phyloP scores from a whole-genome alignment of 371 early-diverging fungal species.

The Conidiobolus incongruus region DNA sequence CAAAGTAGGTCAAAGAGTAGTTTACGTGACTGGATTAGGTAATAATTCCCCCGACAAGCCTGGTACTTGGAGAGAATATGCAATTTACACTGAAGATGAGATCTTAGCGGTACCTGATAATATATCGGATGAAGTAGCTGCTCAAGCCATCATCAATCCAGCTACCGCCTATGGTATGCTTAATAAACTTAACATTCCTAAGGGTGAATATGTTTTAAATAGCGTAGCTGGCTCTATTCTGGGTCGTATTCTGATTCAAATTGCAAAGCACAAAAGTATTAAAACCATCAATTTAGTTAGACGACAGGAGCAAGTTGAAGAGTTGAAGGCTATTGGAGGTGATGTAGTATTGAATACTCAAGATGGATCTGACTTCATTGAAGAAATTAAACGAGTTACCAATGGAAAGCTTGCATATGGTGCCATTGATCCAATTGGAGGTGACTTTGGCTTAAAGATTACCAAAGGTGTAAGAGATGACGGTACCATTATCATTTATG shows the following conservation, averaged over 20 bases:
- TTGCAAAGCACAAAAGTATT: too few relatives aligned
- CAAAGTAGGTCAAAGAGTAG: too few relatives aligned
- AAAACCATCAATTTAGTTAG: background rate
- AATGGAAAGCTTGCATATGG: background rate
- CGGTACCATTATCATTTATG: background rate
- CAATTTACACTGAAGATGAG: too few relatives aligned
- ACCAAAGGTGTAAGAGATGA: background rate
- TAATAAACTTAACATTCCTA: background rate
- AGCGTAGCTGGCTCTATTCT: background rate
- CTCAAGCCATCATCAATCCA: background rate
- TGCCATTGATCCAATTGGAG: slow-evolving; percentile 2
- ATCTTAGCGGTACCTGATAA: background rate
- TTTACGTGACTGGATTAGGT: too few relatives aligned
- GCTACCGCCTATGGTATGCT: background rate
- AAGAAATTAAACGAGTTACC: background rate
- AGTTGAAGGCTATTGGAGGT: background rate
- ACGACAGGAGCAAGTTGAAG: background rate
- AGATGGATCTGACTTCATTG: background rate
- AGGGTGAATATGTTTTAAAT: background rate
- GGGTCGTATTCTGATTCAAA: background rate
- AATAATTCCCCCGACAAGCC: too few relatives aligned
- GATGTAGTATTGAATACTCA: background rate
- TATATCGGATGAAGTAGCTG: slow-evolving; percentile 1
- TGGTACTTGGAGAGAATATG: too few relatives aligned
- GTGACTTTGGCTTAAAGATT: background rate